Evolutionary conservation across 345 rosid species (phyloP).

Genomic region (Ailanthus altissimus): DNA sequence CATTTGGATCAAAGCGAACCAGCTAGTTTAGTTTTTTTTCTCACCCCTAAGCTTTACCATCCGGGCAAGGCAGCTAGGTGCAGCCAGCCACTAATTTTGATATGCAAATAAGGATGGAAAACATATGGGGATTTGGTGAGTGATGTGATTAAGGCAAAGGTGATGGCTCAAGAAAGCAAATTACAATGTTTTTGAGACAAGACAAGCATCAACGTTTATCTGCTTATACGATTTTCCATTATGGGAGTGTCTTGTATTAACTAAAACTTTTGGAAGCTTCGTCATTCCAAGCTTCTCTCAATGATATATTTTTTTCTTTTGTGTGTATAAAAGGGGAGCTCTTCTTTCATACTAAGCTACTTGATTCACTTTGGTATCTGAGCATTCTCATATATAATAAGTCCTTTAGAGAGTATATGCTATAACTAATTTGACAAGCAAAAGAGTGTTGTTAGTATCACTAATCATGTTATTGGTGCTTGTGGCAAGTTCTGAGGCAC

Average conservation of each 20-base stretch:
- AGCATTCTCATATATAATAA: background rate
- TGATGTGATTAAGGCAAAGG: conserved; percentile 27
- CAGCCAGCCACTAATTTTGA: conserved; percentile 1
- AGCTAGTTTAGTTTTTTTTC: no score
- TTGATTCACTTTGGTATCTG: background rate
- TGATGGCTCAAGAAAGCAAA: conserved; percentile 28
- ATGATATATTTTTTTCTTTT: background rate
- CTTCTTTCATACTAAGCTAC: conserved; percentile 10
- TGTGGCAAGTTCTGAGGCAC: conserved; percentile 18
- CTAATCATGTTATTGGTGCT: conserved; percentile 22
- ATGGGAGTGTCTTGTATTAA: background rate
- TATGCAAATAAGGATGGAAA: conserved; percentile 1
- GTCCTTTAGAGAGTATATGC: background rate
- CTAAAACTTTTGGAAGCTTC: background rate
- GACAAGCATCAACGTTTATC: conserved; percentile 21
- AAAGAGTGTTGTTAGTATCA: background rate
- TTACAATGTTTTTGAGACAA: background rate
- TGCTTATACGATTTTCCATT: conserved; percentile 31
- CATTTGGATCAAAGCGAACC: no score
- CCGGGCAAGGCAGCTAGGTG: no score
- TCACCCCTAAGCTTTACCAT: no score
- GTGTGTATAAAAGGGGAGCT: background rate
- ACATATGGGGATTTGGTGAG: background rate
- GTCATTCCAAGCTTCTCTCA: background rate
- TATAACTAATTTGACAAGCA: conserved; percentile 25